Percentiles rank a stretch among this genome's conserved stretches.
These are phyloP conservation scores for Morella rubra DNA, from an alignment of 306 rosid genomes.

Conservation along the genomic window DNA sequence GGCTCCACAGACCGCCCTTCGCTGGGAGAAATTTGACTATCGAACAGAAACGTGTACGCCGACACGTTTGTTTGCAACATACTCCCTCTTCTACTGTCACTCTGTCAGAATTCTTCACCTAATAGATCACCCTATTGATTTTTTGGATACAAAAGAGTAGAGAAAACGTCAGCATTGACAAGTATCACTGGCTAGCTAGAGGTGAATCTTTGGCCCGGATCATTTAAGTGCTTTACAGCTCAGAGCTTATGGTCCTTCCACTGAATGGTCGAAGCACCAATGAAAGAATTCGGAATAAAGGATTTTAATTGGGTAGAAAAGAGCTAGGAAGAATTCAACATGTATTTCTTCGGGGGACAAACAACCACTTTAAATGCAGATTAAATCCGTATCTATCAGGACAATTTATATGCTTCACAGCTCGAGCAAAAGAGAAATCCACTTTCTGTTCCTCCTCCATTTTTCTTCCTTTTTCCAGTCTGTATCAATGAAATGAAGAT, in stretches of 20 bases:
- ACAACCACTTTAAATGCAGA: not conserved
- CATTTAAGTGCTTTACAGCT: not conserved
- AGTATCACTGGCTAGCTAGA: no score
- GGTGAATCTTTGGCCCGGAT: no score
- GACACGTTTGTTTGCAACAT: no score
- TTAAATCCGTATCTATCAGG: no score
- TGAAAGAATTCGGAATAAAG: not conserved
- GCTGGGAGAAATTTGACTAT: not conserved
- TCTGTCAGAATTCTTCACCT: no score
- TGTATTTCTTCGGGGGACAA: not conserved
- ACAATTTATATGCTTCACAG: not conserved
- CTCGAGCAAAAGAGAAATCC: not conserved
- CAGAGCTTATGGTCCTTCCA: not conserved
- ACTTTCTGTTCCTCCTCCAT: not conserved
- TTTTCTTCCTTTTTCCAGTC: not conserved
- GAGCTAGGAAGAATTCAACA: not conserved
- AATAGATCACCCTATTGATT: no score
- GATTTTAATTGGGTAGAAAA: not conserved
- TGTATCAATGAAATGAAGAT: not conserved
- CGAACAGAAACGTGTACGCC: no score
- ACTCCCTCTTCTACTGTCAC: no score
- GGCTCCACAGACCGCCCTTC: constrained; percentile 50
- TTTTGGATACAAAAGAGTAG: no score
- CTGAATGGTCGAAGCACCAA: not conserved
- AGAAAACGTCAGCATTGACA: no score